Evolutionary conservation across 257 asterid genomes (phyloP).

Genomic region (Thymus mandschuricus): DNA sequence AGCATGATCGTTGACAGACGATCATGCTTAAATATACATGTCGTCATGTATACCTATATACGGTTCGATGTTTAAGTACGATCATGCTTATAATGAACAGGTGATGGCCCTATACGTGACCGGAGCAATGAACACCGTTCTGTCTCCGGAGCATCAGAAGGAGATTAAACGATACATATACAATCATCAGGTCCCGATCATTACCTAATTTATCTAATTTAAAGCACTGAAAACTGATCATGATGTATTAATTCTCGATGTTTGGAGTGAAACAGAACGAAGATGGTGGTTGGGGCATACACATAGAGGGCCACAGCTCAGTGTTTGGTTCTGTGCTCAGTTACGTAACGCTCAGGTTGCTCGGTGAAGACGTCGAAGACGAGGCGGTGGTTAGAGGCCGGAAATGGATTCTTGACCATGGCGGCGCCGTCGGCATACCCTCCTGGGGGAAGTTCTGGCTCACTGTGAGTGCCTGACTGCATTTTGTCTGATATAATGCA

Average conservation of each 20-base stretch:
- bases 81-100: constrained; percentile 15
- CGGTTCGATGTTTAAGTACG: too few species aligned
- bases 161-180: constrained; percentile 48
- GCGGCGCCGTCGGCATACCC: constrained; percentile 51
- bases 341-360: constrained; percentile 42
- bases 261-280: constrained; percentile 36
- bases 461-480: constrained; percentile 30
- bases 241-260: too few species aligned
- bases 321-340: constrained; percentile 42
- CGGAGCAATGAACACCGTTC: constrained; percentile 32
- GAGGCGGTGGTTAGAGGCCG: constrained; percentile 43
- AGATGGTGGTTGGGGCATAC: constrained; percentile 66
- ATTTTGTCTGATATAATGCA: too few species aligned
- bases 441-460: constrained; percentile 64
- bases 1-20: not conserved
- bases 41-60: too few species aligned
- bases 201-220: too few species aligned
- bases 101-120: constrained; percentile 43
- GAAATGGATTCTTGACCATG: constrained; percentile 57
- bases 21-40: too few species aligned
- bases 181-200: constrained; percentile 44
- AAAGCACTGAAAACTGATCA: too few species aligned
- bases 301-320: constrained; percentile 50
- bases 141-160: constrained; percentile 40
- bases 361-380: constrained; percentile 42